A percentile compares a stretch with the other conserved stretches of the same genome.
These are phyloP conservation scores for Suillus cothurnatus DNA, from an alignment of 768 basidiomycete species.

Conservation along the genomic window DNA sequence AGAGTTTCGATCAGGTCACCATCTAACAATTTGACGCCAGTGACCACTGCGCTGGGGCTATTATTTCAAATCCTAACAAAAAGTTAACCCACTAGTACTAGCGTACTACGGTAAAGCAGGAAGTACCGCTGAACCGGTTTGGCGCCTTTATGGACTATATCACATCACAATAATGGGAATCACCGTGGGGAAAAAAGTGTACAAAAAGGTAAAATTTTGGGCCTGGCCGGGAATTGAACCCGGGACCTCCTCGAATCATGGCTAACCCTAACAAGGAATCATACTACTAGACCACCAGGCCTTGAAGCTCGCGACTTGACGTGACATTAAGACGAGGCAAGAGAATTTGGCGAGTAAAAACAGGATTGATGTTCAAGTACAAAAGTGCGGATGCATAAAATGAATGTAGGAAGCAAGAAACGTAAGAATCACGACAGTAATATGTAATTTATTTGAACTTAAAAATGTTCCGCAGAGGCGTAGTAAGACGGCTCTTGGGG, in stretches of 20 bases:
- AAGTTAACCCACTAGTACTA: background rate
- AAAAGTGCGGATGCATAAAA: background rate
- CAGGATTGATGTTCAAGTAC: background rate
- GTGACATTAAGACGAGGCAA: background rate
- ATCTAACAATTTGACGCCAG: background rate
- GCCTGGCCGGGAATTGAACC: constrained; percentile 81
- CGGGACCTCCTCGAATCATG: constrained; percentile 68
- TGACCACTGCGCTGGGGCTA: background rate
- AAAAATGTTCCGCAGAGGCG: constrained; percentile 34
- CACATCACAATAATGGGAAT: background rate
- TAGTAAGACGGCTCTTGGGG: constrained; percentile 28
- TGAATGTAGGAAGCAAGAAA: constrained; percentile 1
- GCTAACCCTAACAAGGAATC: constrained; percentile 41
- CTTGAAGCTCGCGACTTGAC: constrained; percentile 4
- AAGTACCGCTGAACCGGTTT: background rate
- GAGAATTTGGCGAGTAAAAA: background rate
- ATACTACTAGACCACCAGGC: constrained; percentile 46
- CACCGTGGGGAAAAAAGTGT: background rate
- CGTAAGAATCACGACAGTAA: background rate
- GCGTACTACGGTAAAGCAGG: background rate
- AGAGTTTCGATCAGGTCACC: background rate
- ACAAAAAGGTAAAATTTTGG: constrained; percentile 27
- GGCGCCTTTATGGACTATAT: background rate
- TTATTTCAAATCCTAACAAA: background rate
- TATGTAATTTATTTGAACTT: constrained; percentile 27